These are phyloP conservation scores for Adansonia madagascariensis DNA, from an alignment of 441 rosid genomes.

Conservation along the genomic window DNA sequence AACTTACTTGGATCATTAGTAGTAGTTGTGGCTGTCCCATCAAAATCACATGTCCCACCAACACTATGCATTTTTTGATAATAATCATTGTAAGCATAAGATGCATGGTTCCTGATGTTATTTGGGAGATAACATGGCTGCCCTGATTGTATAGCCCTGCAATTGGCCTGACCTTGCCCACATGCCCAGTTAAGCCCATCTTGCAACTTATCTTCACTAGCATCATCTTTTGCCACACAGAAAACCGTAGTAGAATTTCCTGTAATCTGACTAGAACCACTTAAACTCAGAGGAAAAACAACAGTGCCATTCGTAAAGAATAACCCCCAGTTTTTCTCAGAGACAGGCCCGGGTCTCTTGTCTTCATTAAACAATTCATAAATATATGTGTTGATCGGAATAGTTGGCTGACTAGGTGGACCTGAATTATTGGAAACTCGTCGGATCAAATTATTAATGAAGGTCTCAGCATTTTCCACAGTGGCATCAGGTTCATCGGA, in stretches of 20 bases:
- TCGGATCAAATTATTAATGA: conserved; percentile 65
- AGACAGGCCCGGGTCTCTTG: conserved; percentile 65
- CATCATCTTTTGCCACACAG: conserved; percentile 75
- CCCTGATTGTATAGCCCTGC: conserved; percentile 69
- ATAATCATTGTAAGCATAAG: conserved; percentile 90
- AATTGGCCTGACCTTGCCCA: conserved; percentile 88
- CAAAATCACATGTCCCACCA: conserved; percentile 92
- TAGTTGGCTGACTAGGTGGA: conserved; percentile 73
- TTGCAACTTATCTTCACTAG: conserved; percentile 64
- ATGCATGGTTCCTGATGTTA: conserved; percentile 66
- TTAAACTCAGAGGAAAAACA: conserved; percentile 62
- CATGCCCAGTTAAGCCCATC: conserved; percentile 94
- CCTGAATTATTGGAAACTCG: conserved; percentile 81
- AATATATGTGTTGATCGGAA: conserved; percentile 71
- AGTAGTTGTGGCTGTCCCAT: conserved; percentile 75
- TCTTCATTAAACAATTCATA: conserved; percentile 93
- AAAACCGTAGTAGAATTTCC: conserved; percentile 58
- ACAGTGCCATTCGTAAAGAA: conserved; percentile 69
- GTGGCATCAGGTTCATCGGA: conserved; percentile 77
- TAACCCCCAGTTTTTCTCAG: conserved; percentile 90
- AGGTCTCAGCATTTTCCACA: conserved; percentile 65
- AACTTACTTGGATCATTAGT: conserved; percentile 78
- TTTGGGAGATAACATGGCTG: conserved; percentile 66
- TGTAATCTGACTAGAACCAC: conserved; percentile 33
- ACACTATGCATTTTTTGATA: conserved; percentile 68